These are phyloP conservation scores for Daedaleopsis sinensis DNA, from an alignment of 768 basidiomycete genomes.

Conservation along the genomic window DNA sequence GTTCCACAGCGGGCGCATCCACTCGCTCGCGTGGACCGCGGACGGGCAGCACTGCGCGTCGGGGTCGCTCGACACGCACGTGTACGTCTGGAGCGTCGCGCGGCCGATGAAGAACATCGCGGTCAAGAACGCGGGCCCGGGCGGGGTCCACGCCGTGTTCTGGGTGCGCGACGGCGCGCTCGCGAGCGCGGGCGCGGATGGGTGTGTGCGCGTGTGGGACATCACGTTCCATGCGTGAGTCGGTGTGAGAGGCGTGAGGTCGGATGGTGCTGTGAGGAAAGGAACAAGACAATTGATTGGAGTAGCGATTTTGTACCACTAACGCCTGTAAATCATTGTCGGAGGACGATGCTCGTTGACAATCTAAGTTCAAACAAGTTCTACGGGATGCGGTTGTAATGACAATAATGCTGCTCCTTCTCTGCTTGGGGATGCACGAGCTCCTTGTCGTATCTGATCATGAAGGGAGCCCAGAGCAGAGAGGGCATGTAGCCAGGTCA, in stretches of 20 bases:
- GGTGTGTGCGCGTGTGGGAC: conserved; percentile 74
- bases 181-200: conserved; percentile 80
- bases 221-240: conserved; percentile 44
- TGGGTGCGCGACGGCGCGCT: conserved; percentile 72
- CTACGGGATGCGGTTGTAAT: too few relatives aligned
- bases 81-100: conserved; percentile 84
- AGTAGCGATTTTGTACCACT: neutral
- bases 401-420: too few relatives aligned
- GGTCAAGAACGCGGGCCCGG: conserved; percentile 85
- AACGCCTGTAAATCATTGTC: neutral
- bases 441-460: too few relatives aligned
- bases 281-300: neutral
- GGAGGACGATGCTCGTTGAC: neutral
- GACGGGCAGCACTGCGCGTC: conserved; percentile 81
- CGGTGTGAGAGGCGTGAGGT: neutral
- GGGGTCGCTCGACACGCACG: conserved; percentile 90
- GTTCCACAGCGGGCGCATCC: conserved; percentile 81
- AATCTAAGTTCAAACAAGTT: too few relatives aligned
- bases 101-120: conserved; percentile 74
- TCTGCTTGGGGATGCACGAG: too few relatives aligned
- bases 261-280: neutral
- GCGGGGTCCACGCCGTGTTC: conserved; percentile 79
- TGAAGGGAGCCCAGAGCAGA: too few relatives aligned
- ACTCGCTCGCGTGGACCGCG: conserved; percentile 75
- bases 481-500: too few relatives aligned